Conservation (phyloP, 2,329 filamentous ascomycete species). For the Claviceps cyperi region DNA sequence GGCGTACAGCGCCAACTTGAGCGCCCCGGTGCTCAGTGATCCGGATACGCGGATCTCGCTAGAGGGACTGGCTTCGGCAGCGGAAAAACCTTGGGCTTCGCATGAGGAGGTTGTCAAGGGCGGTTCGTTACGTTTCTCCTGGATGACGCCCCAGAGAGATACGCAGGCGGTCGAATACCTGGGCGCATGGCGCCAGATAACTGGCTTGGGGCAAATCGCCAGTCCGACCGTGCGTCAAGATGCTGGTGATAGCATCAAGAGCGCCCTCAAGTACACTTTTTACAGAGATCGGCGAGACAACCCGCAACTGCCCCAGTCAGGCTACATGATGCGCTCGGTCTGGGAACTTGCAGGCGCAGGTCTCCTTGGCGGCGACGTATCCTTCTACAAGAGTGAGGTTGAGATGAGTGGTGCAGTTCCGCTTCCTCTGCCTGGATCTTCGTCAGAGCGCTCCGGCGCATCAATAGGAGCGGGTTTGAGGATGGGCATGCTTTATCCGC, state of each 20-base stretch:
- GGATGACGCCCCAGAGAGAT: constrained; percentile 50
- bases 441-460: constrained; percentile 57
- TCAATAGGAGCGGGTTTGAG: constrained; percentile 73
- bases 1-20: constrained; percentile 76
- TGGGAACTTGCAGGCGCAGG: constrained; percentile 82
- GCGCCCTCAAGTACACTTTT: constrained; percentile 69
- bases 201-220: constrained; percentile 58
- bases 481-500: constrained; percentile 68
- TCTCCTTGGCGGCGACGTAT: constrained; percentile 71
- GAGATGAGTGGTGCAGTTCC: constrained; percentile 67
- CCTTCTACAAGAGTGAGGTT: constrained; percentile 85
- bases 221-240: constrained; percentile 71
- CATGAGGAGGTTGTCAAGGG: constrained; percentile 83
- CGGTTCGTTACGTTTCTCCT: constrained; percentile 61
- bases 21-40: constrained; percentile 70
- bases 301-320: constrained; percentile 67
- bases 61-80: constrained; percentile 70
- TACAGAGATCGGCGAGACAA: constrained; percentile 69
- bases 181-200: constrained; percentile 77
- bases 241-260: constrained; percentile 85
- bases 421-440: constrained; percentile 49
- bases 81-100: constrained; percentile 81
- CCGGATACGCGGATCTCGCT: constrained; percentile 67
- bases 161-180: constrained; percentile 69
- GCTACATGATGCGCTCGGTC: constrained; percentile 64